Evolutionary conservation across 192 early-diverging fungal genomes (phyloP).

Genomic region (Paraglomus brasilianum): DNA sequence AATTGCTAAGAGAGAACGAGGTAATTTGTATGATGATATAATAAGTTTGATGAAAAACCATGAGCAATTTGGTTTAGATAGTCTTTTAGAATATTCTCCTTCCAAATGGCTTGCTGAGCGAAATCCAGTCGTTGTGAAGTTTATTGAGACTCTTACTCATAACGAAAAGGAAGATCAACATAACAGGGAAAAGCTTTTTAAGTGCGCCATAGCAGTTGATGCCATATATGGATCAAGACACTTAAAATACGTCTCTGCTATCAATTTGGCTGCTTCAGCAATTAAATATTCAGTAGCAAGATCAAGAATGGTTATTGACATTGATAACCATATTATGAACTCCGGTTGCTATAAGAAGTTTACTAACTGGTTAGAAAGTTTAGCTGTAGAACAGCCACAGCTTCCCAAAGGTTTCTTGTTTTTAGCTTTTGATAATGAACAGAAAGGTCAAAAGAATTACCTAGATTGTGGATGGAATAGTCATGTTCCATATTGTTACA

Average conservation of each 20-base stretch:
- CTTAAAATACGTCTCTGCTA: constrained; percentile 20
- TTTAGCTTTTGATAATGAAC: constrained; percentile 10
- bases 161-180: constrained; percentile 17
- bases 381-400: constrained; percentile 8
- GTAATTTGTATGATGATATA: constrained; percentile 10
- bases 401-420: constrained; percentile 18
- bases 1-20: constrained; percentile 13
- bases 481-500: not conserved
- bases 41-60: constrained; percentile 12
- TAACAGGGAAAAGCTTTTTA: constrained; percentile 20
- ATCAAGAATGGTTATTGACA: constrained; percentile 14
- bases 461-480: not conserved
- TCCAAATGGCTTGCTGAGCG: not conserved
- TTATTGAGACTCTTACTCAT: constrained; percentile 13
- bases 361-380: constrained; percentile 20
- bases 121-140: constrained; percentile 20
- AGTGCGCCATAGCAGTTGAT: constrained; percentile 10
- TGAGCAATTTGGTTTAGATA: constrained; percentile 13
- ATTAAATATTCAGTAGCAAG: constrained; percentile 3
- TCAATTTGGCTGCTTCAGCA: constrained; percentile 22
- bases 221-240: constrained; percentile 17
- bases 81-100: constrained; percentile 23
- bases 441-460: not conserved
- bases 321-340: constrained; percentile 15
- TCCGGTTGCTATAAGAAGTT: constrained; percentile 18